Percentiles rank a stretch among this genome's conserved stretches.
phyloP scores from a whole-genome alignment of 768 basidiomycete species.

The Myochromella boudieri region DNA sequence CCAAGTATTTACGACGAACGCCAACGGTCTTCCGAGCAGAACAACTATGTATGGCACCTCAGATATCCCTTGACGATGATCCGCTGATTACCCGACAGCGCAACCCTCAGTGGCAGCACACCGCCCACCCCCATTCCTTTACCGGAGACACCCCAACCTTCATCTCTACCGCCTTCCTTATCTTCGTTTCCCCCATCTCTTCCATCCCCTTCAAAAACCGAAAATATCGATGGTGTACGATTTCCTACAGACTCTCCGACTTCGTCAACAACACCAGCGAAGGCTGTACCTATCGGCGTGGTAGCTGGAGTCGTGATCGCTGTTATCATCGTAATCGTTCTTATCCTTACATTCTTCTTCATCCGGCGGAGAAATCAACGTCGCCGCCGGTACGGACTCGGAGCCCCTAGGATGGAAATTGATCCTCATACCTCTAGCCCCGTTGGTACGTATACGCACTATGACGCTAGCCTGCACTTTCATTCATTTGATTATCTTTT shows the following conservation, averaged over 20 bases:
- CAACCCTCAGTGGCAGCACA: conserved; percentile 10
- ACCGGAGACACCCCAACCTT: no score
- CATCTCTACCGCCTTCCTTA: no score
- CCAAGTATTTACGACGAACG: conserved; percentile 8
- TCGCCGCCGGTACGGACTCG: neutral
- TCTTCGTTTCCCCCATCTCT: neutral
- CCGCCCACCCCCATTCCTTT: conserved; percentile 11
- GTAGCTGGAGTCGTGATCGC: conserved; percentile 15
- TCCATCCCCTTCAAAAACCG: neutral
- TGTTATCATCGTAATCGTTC: neutral
- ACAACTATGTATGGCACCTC: conserved; percentile 1
- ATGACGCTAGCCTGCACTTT: neutral
- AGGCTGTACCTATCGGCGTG: conserved; percentile 5
- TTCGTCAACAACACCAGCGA: neutral
- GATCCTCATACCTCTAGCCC: conserved; percentile 7
- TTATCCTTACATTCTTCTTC: conserved; percentile 6
- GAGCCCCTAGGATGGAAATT: conserved; percentile 5
- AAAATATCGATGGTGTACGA: neutral
- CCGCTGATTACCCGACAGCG: conserved; percentile 1
- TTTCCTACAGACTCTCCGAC: conserved; percentile 1
- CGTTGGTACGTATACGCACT: conserved; percentile 3
- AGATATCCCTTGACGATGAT: neutral
- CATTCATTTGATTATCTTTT: neutral
- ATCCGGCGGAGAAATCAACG: conserved; percentile 6
- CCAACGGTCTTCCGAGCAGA: neutral